phyloP scores from a whole-genome alignment of 345 rosid species.

The Sonneratia alba region DNA sequence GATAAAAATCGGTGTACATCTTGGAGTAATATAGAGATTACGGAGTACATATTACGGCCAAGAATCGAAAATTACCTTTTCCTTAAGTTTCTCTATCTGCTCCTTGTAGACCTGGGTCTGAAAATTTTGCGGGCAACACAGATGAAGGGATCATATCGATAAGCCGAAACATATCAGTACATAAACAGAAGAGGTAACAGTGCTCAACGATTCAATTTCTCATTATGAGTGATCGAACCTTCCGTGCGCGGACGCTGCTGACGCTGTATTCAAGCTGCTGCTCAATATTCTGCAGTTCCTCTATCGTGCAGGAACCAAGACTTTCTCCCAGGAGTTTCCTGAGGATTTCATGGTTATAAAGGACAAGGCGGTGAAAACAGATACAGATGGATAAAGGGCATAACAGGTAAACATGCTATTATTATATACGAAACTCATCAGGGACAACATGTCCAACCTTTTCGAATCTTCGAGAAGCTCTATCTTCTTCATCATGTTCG shows the following conservation, averaged over 20 bases:
- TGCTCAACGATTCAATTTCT: too few species aligned
- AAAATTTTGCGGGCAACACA: neutral
- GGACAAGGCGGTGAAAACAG: slow-evolving; percentile 26
- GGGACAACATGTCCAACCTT: slow-evolving; percentile 25
- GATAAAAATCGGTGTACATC: neutral
- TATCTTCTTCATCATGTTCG: slow-evolving; percentile 61
- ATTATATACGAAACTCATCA: neutral
- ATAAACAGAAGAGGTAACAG: slow-evolving; percentile 14
- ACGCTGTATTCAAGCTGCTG: slow-evolving; percentile 34
- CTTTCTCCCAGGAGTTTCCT: slow-evolving; percentile 23
- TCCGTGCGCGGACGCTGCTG: slow-evolving; percentile 22
- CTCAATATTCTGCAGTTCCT: slow-evolving; percentile 30
- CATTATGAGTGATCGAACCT: slow-evolving; percentile 13
- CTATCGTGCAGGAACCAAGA: slow-evolving; percentile 18
- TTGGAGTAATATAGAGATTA: neutral
- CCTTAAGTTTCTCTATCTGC: slow-evolving; percentile 51
- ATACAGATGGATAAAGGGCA: neutral
- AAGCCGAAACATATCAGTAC: neutral
- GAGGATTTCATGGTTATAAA: neutral
- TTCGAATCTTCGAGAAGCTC: slow-evolving; percentile 67
- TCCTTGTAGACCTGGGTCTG: slow-evolving; percentile 72
- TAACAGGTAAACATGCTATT: neutral
- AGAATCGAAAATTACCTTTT: slow-evolving; percentile 36
- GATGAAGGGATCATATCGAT: neutral
- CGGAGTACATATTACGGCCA: neutral